Base-by-base conservation (phyloP, 2,329 filamentous ascomycete genomes). In the Fusarium sp. region DNA sequence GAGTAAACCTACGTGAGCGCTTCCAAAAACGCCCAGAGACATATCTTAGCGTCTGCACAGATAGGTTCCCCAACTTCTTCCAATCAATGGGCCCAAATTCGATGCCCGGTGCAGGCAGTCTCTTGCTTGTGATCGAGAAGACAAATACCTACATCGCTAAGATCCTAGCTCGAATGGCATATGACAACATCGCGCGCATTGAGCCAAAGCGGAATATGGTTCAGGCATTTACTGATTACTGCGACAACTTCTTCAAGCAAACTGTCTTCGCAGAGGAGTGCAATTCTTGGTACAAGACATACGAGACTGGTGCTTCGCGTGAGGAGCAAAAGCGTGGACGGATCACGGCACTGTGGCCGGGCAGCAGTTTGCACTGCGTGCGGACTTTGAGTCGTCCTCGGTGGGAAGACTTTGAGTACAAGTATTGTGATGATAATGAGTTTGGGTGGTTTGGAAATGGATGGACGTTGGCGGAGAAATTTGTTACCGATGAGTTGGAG, bases 391-490 rank as follows among this genome's bases (percentile, higher is more conserved):
- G 66, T 17, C 52, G 47, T 15, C 66, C 66, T 5, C 42, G 66
- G 0, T 69, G 66, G 66, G 66, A 69, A 17, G 66, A 69, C 8
- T 69, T 69, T 4, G 56, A 69, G 13, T 69, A 69, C 3, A 39
- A 55, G 7, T 69, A 69, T n/a, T 63, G 36, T n/a, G 55, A 69
- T 39, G 42, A 69, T 35, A 42, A 69, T 41, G 56, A 69, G 17
- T 69, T 69, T 69, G 66, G 66, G 0, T 69, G 66, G 66, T 69
- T 69, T 28, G 66, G 66, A 0, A 69, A 69, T 54, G 66, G 66
- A 4, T 69, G 66, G 66, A 69, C 66, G 1, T 14, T 69, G 13
- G 66, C 66, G 13, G 66, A 69, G 41, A 69, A 49, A 18, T 55
- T 42, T 44, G 64, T 69, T 10, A 69, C 48, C 2, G 26, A 69